A percentile compares a stretch with the other conserved stretches of the same genome.
These are phyloP conservation scores for Penicillium sp. DNA, from an alignment of 2,329 filamentous ascomycete genomes.

Conservation along the genomic window DNA sequence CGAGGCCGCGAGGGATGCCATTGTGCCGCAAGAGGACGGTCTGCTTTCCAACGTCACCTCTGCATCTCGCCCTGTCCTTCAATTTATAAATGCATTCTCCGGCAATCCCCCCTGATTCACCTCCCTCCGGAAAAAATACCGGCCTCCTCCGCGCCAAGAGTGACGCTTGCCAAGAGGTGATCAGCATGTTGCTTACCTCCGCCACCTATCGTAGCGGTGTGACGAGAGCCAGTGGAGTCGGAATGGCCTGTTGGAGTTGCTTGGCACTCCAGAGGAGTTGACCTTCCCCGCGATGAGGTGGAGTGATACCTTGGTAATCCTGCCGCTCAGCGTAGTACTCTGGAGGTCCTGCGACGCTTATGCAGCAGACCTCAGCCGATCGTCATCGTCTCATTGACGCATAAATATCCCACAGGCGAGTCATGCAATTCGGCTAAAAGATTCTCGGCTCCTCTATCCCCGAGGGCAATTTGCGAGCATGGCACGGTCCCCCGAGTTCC, in stretches of 20 bases:
- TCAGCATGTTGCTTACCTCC: background rate
- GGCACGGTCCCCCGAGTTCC: no score
- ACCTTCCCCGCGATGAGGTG: background rate
- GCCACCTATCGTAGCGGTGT: background rate
- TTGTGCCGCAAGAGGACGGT: no score
- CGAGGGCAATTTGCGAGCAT: background rate
- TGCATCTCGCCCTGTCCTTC: no score
- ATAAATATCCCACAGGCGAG: background rate
- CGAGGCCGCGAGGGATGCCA: conserved; percentile 1
- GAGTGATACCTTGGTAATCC: background rate
- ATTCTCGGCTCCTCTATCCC: background rate
- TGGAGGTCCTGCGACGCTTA: background rate
- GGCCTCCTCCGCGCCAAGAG: background rate
- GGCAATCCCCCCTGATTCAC: background rate
- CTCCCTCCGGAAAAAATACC: background rate
- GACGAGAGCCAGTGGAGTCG: background rate
- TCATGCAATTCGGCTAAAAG: background rate
- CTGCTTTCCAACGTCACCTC: no score
- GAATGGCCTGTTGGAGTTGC: background rate
- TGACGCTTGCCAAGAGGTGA: background rate
- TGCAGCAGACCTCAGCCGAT: background rate
- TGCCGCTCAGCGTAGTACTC: background rate
- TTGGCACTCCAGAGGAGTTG: background rate
- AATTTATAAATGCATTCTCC: no score
- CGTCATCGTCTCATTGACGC: background rate